Percentiles rank a stretch among this genome's conserved stretches.
phyloP scores from a whole-genome alignment of 371 early-diverging fungal species.

The Mortierella sp. region DNA sequence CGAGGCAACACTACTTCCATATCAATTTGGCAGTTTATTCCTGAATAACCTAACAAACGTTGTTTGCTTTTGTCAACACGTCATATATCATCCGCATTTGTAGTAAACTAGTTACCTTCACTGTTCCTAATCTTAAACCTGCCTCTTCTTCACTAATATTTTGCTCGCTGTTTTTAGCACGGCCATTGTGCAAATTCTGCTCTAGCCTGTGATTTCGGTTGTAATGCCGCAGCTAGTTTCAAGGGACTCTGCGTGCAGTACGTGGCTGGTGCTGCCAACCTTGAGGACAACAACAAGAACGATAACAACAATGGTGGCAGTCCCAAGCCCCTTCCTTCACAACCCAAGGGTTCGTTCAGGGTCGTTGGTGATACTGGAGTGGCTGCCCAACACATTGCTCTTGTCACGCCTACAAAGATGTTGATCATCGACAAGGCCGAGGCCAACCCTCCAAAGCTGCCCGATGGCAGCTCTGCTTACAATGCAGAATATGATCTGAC shows the following conservation, averaged over 20 bases:
- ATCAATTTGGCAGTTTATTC: no score
- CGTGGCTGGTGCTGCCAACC: not conserved
- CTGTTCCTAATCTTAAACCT: no score
- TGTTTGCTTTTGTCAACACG: no score
- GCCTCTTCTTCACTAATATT: no score
- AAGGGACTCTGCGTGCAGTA: slow-evolving; percentile 14
- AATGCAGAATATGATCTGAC: slow-evolving; percentile 60
- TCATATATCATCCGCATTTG: no score
- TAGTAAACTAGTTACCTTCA: no score
- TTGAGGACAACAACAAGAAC: not conserved
- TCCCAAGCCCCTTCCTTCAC: slow-evolving; percentile 18
- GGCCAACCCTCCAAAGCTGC: slow-evolving; percentile 32
- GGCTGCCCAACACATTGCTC: slow-evolving; percentile 35
- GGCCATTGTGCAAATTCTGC: slow-evolving; percentile 31
- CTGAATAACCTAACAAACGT: no score
- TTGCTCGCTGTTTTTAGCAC: slow-evolving; percentile 12
- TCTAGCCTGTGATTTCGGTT: slow-evolving; percentile 19
- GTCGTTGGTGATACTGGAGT: slow-evolving; percentile 28
- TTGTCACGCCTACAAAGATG: slow-evolving; percentile 40
- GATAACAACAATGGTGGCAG: not conserved
- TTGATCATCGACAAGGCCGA: slow-evolving; percentile 46
- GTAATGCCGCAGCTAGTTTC: slow-evolving; percentile 17
- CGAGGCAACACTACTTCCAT: no score
- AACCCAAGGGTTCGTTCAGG: slow-evolving; percentile 34
- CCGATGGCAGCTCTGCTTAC: slow-evolving; percentile 27